These are phyloP conservation scores for Mycothermus thermophilus DNA, from an alignment of 495 filamentous ascomycete species.

Conservation along the genomic window DNA sequence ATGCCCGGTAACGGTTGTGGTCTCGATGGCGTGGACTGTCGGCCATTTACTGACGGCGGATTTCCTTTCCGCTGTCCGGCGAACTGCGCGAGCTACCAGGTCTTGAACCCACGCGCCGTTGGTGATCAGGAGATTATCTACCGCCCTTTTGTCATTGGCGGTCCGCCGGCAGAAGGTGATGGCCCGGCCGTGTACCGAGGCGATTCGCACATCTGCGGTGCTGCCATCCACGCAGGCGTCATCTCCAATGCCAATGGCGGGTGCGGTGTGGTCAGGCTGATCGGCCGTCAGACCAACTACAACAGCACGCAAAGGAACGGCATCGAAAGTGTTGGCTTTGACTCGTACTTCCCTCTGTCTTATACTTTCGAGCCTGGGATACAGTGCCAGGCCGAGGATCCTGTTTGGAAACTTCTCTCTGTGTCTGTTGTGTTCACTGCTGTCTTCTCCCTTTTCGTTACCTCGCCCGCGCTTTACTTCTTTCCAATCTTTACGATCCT, in stretches of 20 bases:
- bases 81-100: conserved; percentile 50
- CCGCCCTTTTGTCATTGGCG: conserved; percentile 59
- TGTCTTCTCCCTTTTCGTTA: conserved; percentile 54
- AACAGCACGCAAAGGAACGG: conserved; percentile 9
- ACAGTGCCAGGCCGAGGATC: conserved; percentile 31
- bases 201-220: conserved; percentile 70
- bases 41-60: conserved; percentile 58
- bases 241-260: conserved; percentile 55
- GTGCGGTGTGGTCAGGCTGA: conserved; percentile 34
- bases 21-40: conserved; percentile 62
- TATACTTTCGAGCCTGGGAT: conserved; percentile 45
- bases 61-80: conserved; percentile 71
- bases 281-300: conserved; percentile 5
- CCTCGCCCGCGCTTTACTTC: conserved; percentile 56
- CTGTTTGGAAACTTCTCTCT: conserved; percentile 39
- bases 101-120: conserved; percentile 60
- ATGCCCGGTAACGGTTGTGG: conserved; percentile 58
- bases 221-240: conserved; percentile 66
- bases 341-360: conserved; percentile 42
- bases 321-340: conserved; percentile 10
- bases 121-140: conserved; percentile 62
- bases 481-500: conserved; percentile 55
- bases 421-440: conserved; percentile 53
- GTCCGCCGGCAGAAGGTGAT: conserved; percentile 37
- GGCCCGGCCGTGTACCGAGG: conserved; percentile 51